phyloP scores from a whole-genome alignment of 108 stramenopile species.

The Ochromonas danica region DNA sequence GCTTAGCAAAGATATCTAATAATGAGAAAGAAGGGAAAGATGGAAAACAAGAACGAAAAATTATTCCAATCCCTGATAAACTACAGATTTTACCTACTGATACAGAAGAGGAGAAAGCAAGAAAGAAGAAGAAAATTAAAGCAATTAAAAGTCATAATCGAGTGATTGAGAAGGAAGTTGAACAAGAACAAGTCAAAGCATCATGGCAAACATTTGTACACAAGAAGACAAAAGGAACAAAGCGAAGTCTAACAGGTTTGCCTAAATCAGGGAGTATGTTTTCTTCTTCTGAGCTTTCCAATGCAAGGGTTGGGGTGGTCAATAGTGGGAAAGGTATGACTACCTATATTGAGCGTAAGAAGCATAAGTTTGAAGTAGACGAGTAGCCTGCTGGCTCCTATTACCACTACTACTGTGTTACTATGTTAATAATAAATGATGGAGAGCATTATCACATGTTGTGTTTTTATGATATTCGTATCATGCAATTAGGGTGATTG shows the following conservation, averaged over 20 bases:
- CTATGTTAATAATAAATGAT: no score
- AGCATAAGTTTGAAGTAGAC: conserved; percentile 2
- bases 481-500: no score
- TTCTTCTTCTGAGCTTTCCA: conserved; percentile 41
- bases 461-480: no score
- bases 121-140: conserved; percentile 56
- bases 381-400: no score
- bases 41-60: neutral
- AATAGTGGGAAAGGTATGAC: conserved; percentile 53
- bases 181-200: neutral
- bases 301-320: conserved; percentile 51
- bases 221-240: conserved; percentile 44
- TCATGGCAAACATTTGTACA: neutral
- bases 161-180: neutral
- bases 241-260: conserved; percentile 40
- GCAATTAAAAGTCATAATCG: conserved; percentile 44
- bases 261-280: conserved; percentile 49
- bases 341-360: conserved; percentile 34
- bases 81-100: conserved; percentile 46
- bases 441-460: no score
- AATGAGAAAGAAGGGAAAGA: neutral
- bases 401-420: no score
- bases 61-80: conserved; percentile 47
- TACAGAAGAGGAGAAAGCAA: conserved; percentile 47
- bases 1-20: neutral